These are phyloP conservation scores for Fusarium miscanthi DNA, from an alignment of 2,329 filamentous ascomycete species.

Conservation along the genomic window DNA sequence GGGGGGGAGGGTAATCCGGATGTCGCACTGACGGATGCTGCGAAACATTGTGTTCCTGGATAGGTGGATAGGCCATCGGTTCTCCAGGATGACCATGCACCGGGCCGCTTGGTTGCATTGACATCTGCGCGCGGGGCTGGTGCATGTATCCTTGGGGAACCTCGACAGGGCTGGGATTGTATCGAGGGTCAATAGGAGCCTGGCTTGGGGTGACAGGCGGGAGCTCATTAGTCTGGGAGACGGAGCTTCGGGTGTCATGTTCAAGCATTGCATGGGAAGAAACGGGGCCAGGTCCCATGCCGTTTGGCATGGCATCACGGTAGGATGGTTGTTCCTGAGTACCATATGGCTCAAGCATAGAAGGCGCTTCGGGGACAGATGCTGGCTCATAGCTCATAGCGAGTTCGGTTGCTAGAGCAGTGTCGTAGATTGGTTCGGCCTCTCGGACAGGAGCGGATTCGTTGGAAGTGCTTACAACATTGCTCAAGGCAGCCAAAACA, in stretches of 20 bases:
- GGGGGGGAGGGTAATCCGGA: slow-evolving; percentile 45
- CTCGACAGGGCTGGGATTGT: slow-evolving; percentile 38
- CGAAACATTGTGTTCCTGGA: slow-evolving; percentile 42
- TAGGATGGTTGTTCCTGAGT: slow-evolving; percentile 25
- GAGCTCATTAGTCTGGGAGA: slow-evolving; percentile 42
- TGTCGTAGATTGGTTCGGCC: neutral
- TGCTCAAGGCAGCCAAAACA: slow-evolving; percentile 51
- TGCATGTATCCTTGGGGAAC: slow-evolving; percentile 43
- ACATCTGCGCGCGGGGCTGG: slow-evolving; percentile 40
- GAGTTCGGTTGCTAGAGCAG: neutral
- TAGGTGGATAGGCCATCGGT: slow-evolving; percentile 42
- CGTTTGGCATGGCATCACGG: slow-evolving; percentile 16
- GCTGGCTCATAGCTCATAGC: slow-evolving; percentile 18
- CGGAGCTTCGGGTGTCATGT: slow-evolving; percentile 36
- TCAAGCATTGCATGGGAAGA: slow-evolving; percentile 25
- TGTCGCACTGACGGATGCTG: slow-evolving; percentile 44
- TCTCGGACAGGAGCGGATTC: slow-evolving; percentile 26
- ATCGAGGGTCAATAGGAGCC: slow-evolving; percentile 40
- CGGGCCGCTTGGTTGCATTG: slow-evolving; percentile 40
- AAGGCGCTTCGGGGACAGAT: slow-evolving; percentile 13
- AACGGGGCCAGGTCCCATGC: slow-evolving; percentile 1
- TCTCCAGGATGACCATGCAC: slow-evolving; percentile 41
- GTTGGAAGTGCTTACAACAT: slow-evolving; percentile 45
- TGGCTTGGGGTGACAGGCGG: slow-evolving; percentile 38
- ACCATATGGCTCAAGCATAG: slow-evolving; percentile 11